A percentile compares a stretch with the other conserved stretches of the same genome.
These are phyloP conservation scores for Candida chauliodis DNA, from an alignment of 805 yeast species.

Conservation along the genomic window DNA sequence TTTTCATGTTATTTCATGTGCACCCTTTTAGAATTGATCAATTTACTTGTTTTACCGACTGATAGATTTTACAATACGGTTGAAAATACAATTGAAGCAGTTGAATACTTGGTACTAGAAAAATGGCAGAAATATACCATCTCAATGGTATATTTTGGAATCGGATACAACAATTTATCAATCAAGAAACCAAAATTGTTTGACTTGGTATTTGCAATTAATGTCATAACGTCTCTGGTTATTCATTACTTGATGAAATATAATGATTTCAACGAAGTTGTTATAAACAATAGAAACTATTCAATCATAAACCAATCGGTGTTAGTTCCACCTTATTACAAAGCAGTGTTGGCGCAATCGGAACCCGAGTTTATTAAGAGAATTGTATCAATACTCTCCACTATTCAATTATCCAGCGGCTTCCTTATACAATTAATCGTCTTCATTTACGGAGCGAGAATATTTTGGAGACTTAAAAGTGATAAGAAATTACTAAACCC, in stretches of 20 bases:
- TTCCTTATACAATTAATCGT: constrained; percentile 2
- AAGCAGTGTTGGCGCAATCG: background rate
- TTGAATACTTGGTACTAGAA: background rate
- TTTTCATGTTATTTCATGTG: constrained; percentile 1
- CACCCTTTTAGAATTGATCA: constrained; percentile 1
- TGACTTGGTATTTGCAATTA: background rate
- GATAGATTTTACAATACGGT: constrained; percentile 2
- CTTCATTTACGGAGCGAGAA: constrained; percentile 1
- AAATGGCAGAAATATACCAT: constrained; percentile 4
- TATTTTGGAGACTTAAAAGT: constrained; percentile 2
- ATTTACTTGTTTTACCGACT: constrained; percentile 1
- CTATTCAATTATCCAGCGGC: constrained; percentile 4
- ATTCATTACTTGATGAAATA: background rate
- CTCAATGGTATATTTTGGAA: constrained; percentile 4
- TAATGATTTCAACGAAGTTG: background rate
- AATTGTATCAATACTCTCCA: background rate
- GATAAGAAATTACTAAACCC: background rate
- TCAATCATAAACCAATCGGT: constrained; percentile 3
- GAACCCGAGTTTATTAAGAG: background rate
- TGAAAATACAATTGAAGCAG: constrained; percentile 1
- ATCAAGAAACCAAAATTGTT: background rate
- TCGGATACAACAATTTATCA: constrained; percentile 1
- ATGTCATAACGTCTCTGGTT: background rate
- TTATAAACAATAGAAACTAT: background rate
- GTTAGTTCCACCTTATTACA: constrained; percentile 4